These are phyloP conservation scores for Auricularia auricula-judae DNA, from an alignment of 768 basidiomycete genomes.

Conservation along the genomic window DNA sequence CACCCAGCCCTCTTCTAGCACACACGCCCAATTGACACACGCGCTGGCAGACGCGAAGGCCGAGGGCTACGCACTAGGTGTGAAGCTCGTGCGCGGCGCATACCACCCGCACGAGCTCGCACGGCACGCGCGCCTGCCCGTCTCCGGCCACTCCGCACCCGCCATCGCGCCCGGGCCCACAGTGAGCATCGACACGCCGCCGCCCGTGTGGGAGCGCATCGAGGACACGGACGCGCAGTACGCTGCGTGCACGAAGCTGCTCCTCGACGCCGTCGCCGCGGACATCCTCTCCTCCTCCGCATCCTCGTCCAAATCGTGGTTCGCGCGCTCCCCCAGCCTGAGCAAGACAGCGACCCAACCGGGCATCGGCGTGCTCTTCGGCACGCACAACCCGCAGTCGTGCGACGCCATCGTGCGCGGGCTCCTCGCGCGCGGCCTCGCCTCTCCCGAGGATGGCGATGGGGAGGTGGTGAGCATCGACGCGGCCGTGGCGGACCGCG, in stretches of 20 bases:
- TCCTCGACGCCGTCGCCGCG: conserved; percentile 45
- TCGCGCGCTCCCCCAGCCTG: not conserved
- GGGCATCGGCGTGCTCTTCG: conserved; percentile 63
- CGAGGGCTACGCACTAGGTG: conserved; percentile 65
- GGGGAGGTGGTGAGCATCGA: conserved; percentile 29
- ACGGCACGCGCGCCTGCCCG: conserved; percentile 24
- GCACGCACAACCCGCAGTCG: conserved; percentile 76
- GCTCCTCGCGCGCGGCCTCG: conserved; percentile 47
- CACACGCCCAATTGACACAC: conserved; percentile 30
- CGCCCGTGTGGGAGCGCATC: conserved; percentile 64
- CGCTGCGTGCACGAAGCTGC: conserved; percentile 43
- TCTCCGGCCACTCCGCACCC: conserved; percentile 5
- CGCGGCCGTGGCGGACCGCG: conserved; percentile 47
- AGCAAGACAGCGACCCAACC: conserved; percentile 8
- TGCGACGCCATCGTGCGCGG: conserved; percentile 49
- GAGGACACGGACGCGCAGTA: conserved; percentile 65
- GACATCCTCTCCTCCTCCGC: conserved; percentile 27
- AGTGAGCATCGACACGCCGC: conserved; percentile 44
- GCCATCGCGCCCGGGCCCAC: conserved; percentile 15
- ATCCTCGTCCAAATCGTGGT: not conserved
- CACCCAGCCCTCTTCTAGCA: not conserved
- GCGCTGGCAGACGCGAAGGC: conserved; percentile 53
- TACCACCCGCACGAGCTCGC: conserved; percentile 72
- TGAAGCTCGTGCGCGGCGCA: conserved; percentile 89
- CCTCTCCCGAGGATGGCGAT: conserved; percentile 19